Evolutionary conservation across 768 basidiomycete genomes (phyloP).

Genomic region (Boletellus ananas): DNA sequence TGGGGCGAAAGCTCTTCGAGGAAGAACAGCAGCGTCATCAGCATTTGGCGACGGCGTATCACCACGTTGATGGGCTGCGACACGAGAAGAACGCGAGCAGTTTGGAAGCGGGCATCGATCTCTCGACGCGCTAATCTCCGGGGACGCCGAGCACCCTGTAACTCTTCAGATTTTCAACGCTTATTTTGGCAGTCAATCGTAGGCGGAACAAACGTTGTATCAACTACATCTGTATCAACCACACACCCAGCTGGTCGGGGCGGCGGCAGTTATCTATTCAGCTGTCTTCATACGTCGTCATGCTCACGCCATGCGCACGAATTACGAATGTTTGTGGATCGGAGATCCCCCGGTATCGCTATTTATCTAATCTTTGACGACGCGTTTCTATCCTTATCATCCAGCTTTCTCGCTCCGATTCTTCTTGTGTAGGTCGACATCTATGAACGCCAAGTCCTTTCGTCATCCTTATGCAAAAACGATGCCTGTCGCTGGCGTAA

Average conservation of each 20-base stretch:
- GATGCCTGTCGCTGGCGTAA: constrained; percentile 6
- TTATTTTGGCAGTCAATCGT: constrained; percentile 21
- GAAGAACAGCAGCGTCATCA: constrained; percentile 57
- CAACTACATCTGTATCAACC: constrained; percentile 36
- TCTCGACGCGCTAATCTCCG: constrained; percentile 23
- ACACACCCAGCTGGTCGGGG: constrained; percentile 21
- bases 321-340: constrained; percentile 27
- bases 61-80: constrained; percentile 21
- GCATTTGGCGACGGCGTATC: constrained; percentile 10
- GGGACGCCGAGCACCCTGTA: constrained; percentile 8
- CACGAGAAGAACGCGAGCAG: constrained; percentile 25
- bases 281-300: constrained; percentile 27
- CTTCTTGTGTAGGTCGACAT: constrained; percentile 14
- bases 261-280: constrained; percentile 28
- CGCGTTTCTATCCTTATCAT: constrained; percentile 29
- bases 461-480: neutral
- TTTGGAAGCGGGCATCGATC: constrained; percentile 31
- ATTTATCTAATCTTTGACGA: constrained; percentile 20
- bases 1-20: constrained; percentile 67
- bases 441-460: constrained; percentile 4
- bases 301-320: constrained; percentile 17
- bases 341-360: constrained; percentile 8
- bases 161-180: constrained; percentile 13
- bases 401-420: constrained; percentile 15
- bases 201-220: constrained; percentile 31